Base-by-base conservation (phyloP, 352 stramenopile species). In the Pythium grandisporangium region DNA sequence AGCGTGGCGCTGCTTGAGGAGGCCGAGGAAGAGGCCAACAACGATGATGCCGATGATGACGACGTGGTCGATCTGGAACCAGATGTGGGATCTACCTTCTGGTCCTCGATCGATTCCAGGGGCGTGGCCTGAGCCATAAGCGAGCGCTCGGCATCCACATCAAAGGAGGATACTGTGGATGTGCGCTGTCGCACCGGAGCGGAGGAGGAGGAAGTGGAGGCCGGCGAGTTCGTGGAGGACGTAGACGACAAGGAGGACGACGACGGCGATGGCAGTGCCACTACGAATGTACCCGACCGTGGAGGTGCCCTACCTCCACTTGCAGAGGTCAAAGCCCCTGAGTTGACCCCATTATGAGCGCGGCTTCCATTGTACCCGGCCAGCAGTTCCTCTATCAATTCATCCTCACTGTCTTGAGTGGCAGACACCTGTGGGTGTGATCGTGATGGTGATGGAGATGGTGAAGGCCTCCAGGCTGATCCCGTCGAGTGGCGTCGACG, bases 391-490 rank as follows among this genome's bases (percentile, higher is more conserved):
- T 37, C 30, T n/a, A 47, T 30, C n/a, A 17, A 23, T 20, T 53
- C 30, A 14, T n/a, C n/a, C 37, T 52, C 20, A 29, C 30, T 27
- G 23, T 21, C 17, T 47, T 37, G 5, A 29, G n/a, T 4, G 23
- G 22, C 16, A 37, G 3, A 34, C 8, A 4, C 30, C 23, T 14
- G 46, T 33, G 25, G 30, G 42, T 3, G 37, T 40, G 16, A 53
- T 22, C 19, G 47, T 20, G 30, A 41, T 53, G 5, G 46, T 50
- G 21, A 40, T 41, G 6, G 48, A 46, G 36, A 40, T 55, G 36
- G 39, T n/a, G n/a, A n/a, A n/a, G 50, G 10, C 48, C 33, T 7
- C 40, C 33, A 3, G 29, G 48, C 20, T 45, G 27, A 14, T 48
- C 14, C 30, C 21, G 3, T 23, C 38, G 16, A 21, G 20, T 19